Evolutionary conservation across 2,329 filamentous ascomycete species (phyloP).

Genomic region (Immersiporthe knoxdaviesiana): DNA sequence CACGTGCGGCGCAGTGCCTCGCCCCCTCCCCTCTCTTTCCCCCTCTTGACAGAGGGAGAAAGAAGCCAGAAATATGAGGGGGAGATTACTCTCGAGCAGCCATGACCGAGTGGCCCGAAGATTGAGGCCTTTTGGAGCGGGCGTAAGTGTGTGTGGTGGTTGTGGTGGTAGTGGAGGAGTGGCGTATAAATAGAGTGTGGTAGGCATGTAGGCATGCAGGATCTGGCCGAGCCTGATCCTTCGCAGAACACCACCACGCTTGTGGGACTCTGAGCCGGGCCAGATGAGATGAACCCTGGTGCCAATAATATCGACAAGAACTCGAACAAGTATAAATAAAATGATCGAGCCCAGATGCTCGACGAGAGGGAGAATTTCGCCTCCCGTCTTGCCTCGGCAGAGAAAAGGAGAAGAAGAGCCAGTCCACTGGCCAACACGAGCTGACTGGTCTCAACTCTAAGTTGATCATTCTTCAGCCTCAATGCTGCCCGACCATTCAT

Average conservation of each 20-base stretch:
- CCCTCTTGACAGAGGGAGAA: neutral
- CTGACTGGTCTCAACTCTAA: neutral
- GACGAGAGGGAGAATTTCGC: neutral
- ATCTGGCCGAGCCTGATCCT: conserved; percentile 11
- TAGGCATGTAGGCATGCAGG: conserved; percentile 9
- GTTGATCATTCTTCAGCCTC: neutral
- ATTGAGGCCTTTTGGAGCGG: neutral
- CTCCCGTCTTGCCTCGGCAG: neutral
- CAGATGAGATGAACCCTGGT: neutral
- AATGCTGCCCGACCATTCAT: neutral
- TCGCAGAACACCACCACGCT: neutral
- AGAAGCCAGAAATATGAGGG: neutral
- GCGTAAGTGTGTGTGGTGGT: neutral
- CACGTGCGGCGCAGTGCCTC: neutral
- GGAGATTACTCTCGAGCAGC: neutral
- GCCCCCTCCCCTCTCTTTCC: too few species aligned
- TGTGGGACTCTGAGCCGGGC: conserved; percentile 4
- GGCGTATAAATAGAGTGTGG: conserved; percentile 12
- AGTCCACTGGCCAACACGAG: neutral
- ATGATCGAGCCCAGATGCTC: neutral
- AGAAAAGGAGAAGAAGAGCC: neutral
- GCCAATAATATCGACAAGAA: neutral
- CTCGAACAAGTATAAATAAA: neutral
- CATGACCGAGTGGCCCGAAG: neutral
- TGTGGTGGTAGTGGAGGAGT: neutral